Evolutionary conservation across 1,284 basidiomycete species (phyloP), one percentile per base, ranked within the genome.

Genomic region (Amylostereum areolatum): DNA sequence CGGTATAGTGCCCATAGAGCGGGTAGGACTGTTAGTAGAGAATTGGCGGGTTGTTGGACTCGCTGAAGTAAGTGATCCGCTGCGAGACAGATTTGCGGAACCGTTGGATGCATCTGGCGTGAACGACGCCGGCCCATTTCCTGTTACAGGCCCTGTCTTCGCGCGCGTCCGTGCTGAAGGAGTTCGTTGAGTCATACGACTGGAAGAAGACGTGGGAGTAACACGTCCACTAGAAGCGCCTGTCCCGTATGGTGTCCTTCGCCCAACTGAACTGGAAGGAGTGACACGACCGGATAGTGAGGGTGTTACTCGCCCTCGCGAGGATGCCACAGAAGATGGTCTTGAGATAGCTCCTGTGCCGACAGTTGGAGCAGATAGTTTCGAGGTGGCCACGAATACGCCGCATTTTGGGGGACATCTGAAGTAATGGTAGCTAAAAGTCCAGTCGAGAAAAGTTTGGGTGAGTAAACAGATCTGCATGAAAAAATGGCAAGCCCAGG

Each of bases 301-400:
- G 11, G 80, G 74, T 0, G 78, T 81, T 36, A 71, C 63, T 34
- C 82, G 75, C 43, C 82, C 73, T 49, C 80, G 75, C 31, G 80
- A 81, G 9, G 92, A 93, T 2, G 88, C 83, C 27, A 88, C 90
- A 2, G 92, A 95, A 0, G 85, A 73, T 0, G 92, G 89, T 12
- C 92, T 79, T 44, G 73, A 75, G 46, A 70, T 61, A 27, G 73
- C 62, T 2, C 73, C 75, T 11, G 61, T 67, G 28, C 78, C 78
- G n/a, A 81, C 79, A 1, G 88, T 90, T 2, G 89, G 81, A 4
- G 79, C 61, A 3, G 89, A 88, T 27, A 98, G 79, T 63, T 97
- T 97, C 43, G 80, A 73, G 1, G 81, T 75, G 5, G 87, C 82
- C 31, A 95, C 86, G 63, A 98, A 99, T 41, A 99, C 89, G 34